Percentiles rank a stretch among this genome's conserved stretches.
Conservation (phyloP, 805 yeast genomes). For the Starmerella khaoyaiensis region DNA sequence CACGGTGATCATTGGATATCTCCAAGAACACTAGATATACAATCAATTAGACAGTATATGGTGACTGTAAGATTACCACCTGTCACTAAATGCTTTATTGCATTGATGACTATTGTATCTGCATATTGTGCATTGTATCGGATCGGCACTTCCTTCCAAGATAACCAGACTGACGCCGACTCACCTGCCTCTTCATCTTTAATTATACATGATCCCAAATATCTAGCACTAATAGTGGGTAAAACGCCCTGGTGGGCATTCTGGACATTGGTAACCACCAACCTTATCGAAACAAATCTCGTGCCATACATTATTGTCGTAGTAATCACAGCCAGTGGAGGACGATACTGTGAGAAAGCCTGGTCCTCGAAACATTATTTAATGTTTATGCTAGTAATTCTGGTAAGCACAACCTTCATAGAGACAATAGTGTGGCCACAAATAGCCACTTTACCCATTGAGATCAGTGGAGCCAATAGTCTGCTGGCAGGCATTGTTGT, state of each 20-base stretch:
- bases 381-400: slow-evolving; percentile 34
- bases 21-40: too few species aligned
- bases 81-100: slow-evolving; percentile 5
- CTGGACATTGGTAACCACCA: slow-evolving; percentile 39
- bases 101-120: slow-evolving; percentile 6
- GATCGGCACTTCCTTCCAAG: slow-evolving; percentile 2
- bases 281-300: slow-evolving; percentile 37
- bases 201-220: slow-evolving; percentile 12
- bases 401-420: slow-evolving; percentile 27
- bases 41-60: neutral
- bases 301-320: slow-evolving; percentile 31
- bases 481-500: slow-evolving; percentile 45
- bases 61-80: slow-evolving; percentile 3
- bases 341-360: slow-evolving; percentile 49
- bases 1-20: too few species aligned
- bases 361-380: slow-evolving; percentile 49
- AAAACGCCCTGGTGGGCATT: slow-evolving; percentile 21
- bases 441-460: slow-evolving; percentile 1
- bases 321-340: slow-evolving; percentile 37
- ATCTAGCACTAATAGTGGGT: slow-evolving; percentile 17
- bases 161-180: neutral
- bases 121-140: slow-evolving; percentile 1
- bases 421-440: slow-evolving; percentile 14
- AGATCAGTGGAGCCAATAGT: slow-evolving; percentile 24
- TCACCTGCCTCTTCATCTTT: slow-evolving; percentile 3